Conservation (phyloP, 2,329 filamentous ascomycete genomes). For the Sarocladiaceae sp. region DNA sequence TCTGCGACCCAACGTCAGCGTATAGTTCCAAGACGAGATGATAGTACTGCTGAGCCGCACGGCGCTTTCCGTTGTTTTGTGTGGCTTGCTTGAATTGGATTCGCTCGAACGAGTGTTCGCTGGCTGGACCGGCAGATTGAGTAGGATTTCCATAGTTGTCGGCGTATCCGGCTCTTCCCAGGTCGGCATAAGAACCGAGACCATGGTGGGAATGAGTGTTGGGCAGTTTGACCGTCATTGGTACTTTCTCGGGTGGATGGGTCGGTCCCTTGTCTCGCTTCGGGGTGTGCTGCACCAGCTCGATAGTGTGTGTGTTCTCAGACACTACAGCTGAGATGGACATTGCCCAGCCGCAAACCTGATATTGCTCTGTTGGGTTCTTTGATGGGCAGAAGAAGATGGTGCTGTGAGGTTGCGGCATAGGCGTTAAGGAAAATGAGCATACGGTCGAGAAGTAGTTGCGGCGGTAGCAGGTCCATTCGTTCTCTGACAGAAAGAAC, state of each 20-base stretch:
- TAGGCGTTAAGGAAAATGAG: constrained; percentile 66
- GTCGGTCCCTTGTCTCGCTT: constrained; percentile 87
- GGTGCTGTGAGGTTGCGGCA: background rate
- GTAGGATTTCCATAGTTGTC: background rate
- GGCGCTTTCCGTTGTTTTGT: constrained; percentile 86
- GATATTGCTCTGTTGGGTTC: constrained; percentile 46
- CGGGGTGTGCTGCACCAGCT: constrained; percentile 85
- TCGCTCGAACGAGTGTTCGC: constrained; percentile 70
- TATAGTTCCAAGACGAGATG: constrained; percentile 84
- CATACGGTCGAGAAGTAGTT: constrained; percentile 89
- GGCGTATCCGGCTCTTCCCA: constrained; percentile 15
- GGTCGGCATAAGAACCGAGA: constrained; percentile 30
- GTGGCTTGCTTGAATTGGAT: constrained; percentile 95
- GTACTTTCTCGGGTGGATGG: constrained; percentile 65
- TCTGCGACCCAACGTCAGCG: constrained; percentile 56
- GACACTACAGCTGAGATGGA: constrained; percentile 80
- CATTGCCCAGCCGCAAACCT: constrained; percentile 74
- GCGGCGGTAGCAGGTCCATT: constrained; percentile 89
- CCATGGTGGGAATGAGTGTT: constrained; percentile 1
- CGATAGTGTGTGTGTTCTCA: constrained; percentile 71
- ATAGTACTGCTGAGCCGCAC: constrained; percentile 89
- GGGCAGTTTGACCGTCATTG: constrained; percentile 57
- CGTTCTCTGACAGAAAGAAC: constrained; percentile 74
- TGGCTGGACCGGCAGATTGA: constrained; percentile 29
- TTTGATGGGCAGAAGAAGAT: constrained; percentile 30